Evolutionary conservation across 108 stramenopile species (phyloP), one percentile per base, ranked within the genome.

Genomic region (Parietichytrium sp.): DNA sequence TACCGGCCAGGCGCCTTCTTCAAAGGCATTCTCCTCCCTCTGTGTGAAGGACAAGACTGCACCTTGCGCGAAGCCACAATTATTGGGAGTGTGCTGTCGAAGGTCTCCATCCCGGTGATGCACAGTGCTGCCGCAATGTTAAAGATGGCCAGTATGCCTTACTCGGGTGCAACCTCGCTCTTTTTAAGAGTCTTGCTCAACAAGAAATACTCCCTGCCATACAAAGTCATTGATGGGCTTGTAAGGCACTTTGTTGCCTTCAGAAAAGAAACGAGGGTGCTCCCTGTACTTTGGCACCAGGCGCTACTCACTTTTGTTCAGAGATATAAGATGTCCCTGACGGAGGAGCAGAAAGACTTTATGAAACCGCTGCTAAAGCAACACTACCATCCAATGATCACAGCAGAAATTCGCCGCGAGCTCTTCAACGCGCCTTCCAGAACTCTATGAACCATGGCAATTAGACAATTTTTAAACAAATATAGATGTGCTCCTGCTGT

Each of bases 271-370:
- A 81, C 50, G 49, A 31, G 47, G 31, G 50, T 7, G 23, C 83
- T 97, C 26, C 96, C 96, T 16, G 97, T 98, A 0, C 82, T 99
- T 80, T 99, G 98, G 98, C 98, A 99, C 88, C 97, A 98, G 89
- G 87, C 93, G 3, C 80, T 99, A 48, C 83, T 99, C 49, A 88
- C 89, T 0, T 98, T 99, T 86, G 92, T 91, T 6, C 94, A 98
- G 84, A 88, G 97, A 3, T 99, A 99, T 88, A 96, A 96, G 81
- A 88, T 87, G 54, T 94, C 95, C 82, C 79, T 98, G 25, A 84
- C 92, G 48, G 90, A 90, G 51, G 90, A 88, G 51, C 94, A 93
- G 30, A 91, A 92, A 79, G 95, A 94, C 52, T 79, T 87, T 36
- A 80, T 96, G 53, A 82, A 83, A 72, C 54, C 86, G 52, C 88